Base-by-base conservation (phyloP, 2,329 filamentous ascomycete species). In the Pseudogymnoascus sp. region DNA sequence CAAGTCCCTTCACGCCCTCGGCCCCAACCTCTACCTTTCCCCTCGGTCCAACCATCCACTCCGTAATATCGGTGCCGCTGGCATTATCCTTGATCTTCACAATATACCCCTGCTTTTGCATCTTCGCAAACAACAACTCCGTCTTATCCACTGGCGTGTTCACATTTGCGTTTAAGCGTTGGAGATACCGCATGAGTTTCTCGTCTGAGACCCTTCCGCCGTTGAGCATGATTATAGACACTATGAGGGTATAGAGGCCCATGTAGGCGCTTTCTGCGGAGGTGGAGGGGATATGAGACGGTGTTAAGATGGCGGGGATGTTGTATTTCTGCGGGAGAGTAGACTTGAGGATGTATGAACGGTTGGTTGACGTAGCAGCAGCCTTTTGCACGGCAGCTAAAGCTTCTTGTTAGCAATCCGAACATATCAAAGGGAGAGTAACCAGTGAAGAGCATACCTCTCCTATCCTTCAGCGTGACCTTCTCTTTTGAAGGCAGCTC, bases 401-500 rank as follows among this genome's bases (percentile, higher is more conserved):
- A 25, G 8, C 16, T 14, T 67, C 39, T 63, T 43, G 20, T 18
- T 14, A 12, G n/a, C 57, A 14, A 63, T 8, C 30, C 20, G 47
- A 54, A 33, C 16, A 35, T 16, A 39, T 4, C 2, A 3, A 33
- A 28, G 18, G n/a, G 25, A 9, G 33, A 37, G 8, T 18, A 59
- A 39, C 14, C 63, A 37, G 47, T 1, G 6, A 8, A 54, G n/a
- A 60, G 70, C 76, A 63, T 75, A 86, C 88, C 89, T 79, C 89
- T 86, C 68, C 90, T 84, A 71, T 96, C 89, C 63, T 85, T 86
- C 35, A 96, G 75, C 0, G 91, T 91, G 57, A 89, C 81, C 73
- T 92, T 95, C 70, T 97, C 93, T 69, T 83, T 84, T 1, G 82
- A 79, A 0, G 94, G 92, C 58, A 97, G 79, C 74, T 97, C 92